Conservation (phyloP, 1,284 basidiomycete species). For the Pyrrhoderma lamaoense region DNA sequence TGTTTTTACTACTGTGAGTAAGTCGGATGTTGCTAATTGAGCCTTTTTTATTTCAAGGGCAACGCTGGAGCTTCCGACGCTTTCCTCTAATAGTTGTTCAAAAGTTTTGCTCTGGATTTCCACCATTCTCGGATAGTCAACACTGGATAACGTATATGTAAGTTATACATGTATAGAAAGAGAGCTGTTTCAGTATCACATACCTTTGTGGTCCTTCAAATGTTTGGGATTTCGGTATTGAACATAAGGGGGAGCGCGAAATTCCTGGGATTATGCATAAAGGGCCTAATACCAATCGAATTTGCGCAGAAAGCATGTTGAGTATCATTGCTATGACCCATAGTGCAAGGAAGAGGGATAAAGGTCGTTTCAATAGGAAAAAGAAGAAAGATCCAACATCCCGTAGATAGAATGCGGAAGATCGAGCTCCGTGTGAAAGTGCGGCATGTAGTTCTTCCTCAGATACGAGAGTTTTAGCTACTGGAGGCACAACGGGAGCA, state of each 20-base stretch:
- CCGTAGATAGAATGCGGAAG: slow-evolving; percentile 9
- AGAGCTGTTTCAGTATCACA: no score
- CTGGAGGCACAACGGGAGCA: no score
- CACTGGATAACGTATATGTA: slow-evolving; percentile 23
- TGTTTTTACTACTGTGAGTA: slow-evolving; percentile 49
- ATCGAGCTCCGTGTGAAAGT: slow-evolving; percentile 9
- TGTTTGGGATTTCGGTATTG: slow-evolving; percentile 17
- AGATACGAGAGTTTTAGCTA: not conserved
- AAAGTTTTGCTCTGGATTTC: slow-evolving; percentile 54
- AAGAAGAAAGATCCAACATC: slow-evolving; percentile 23
- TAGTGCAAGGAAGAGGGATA: slow-evolving; percentile 46
- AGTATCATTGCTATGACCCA: slow-evolving; percentile 42
- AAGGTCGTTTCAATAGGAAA: slow-evolving; percentile 44
- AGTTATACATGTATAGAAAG: slow-evolving; percentile 3
- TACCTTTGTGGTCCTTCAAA: slow-evolving; percentile 12
- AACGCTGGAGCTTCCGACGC: slow-evolving; percentile 46
- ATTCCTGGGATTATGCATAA: slow-evolving; percentile 55
- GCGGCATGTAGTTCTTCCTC: slow-evolving; percentile 15
- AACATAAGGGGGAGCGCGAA: slow-evolving; percentile 40
- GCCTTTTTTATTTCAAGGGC: slow-evolving; percentile 63
- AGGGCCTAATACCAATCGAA: slow-evolving; percentile 44
- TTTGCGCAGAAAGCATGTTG: slow-evolving; percentile 30
- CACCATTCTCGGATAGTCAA: slow-evolving; percentile 53
- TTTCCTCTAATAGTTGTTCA: slow-evolving; percentile 51
- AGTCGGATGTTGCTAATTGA: slow-evolving; percentile 65